Conservation (phyloP, 2,329 filamentous ascomycete genomes). For the Coniochaeta pulveracea region DNA sequence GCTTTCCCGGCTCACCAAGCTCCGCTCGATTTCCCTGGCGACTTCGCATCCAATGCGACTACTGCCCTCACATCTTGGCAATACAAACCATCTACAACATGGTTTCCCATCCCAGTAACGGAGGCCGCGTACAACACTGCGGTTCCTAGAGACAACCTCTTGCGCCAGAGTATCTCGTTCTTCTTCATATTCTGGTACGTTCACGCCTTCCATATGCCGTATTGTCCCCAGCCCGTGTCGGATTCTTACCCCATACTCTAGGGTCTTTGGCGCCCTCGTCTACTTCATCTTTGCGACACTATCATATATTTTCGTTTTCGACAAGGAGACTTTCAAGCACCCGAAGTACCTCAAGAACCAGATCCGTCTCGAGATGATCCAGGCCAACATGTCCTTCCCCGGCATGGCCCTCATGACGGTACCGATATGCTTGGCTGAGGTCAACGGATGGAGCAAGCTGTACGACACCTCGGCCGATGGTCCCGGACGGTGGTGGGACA, state of each 20-base stretch:
- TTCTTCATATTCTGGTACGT: slow-evolving; percentile 78
- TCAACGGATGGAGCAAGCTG: slow-evolving; percentile 74
- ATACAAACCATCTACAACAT: slow-evolving; percentile 63
- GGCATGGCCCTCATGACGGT: slow-evolving; percentile 73
- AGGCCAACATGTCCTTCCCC: slow-evolving; percentile 68
- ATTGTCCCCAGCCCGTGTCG: not conserved
- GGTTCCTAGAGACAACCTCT: slow-evolving; percentile 66
- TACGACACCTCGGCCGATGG: slow-evolving; percentile 72
- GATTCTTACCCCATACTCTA: slow-evolving; percentile 24
- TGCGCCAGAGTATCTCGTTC: slow-evolving; percentile 62
- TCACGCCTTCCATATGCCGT: not conserved
- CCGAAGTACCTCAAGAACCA: slow-evolving; percentile 95
- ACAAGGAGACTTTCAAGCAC: slow-evolving; percentile 79
- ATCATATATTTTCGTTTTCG: slow-evolving; percentile 83
- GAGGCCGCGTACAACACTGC: slow-evolving; percentile 69
- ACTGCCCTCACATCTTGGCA: slow-evolving; percentile 48
- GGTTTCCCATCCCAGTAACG: slow-evolving; percentile 58
- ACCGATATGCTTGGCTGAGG: slow-evolving; percentile 71
- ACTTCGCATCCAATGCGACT: slow-evolving; percentile 41
- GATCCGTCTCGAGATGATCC: slow-evolving; percentile 72
- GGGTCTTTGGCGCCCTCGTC: slow-evolving; percentile 72
- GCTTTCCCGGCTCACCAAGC: slow-evolving; percentile 50
- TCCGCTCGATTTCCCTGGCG: slow-evolving; percentile 39
- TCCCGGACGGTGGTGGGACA: slow-evolving; percentile 68
- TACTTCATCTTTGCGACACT: slow-evolving; percentile 79